phyloP scores from a whole-genome alignment of 2,329 filamentous ascomycete species.

The Colletotrichum tabaci region DNA sequence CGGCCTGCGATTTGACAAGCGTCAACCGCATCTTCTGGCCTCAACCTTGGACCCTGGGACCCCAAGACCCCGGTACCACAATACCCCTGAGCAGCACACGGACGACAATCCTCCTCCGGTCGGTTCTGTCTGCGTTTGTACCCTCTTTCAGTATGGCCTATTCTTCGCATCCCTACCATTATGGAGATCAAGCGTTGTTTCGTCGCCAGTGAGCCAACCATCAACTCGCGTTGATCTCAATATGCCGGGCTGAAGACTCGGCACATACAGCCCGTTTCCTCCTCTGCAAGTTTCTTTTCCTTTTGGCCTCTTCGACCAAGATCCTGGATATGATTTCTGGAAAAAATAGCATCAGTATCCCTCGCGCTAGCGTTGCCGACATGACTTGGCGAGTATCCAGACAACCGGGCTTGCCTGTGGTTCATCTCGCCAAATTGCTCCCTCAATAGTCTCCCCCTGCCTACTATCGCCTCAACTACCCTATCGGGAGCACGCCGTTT shows the following conservation, averaged over 20 bases:
- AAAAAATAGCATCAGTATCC: constrained; percentile 1
- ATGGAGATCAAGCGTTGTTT: constrained; percentile 14
- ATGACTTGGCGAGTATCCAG: constrained; percentile 16
- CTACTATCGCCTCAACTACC: constrained; percentile 37
- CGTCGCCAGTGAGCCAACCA: constrained; percentile 1
- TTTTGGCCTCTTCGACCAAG: not conserved
- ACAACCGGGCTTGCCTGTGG: constrained; percentile 25
- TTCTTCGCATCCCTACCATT: constrained; percentile 6
- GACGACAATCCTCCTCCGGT: not conserved
- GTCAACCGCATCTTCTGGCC: constrained; percentile 7
- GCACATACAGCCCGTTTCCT: constrained; percentile 7
- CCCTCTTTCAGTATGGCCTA: not conserved
- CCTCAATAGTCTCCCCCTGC: constrained; percentile 33
- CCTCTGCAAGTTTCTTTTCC: not conserved
- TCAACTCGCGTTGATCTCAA: constrained; percentile 9
- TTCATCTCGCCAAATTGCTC: constrained; percentile 40
- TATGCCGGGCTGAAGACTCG: constrained; percentile 3
- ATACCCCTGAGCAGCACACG: constrained; percentile 15
- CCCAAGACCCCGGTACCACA: not conserved
- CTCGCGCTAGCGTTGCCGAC: constrained; percentile 6
- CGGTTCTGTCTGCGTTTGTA: not conserved
- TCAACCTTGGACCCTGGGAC: not conserved
- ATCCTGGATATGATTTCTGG: constrained; percentile 2
- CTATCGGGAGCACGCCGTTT: constrained; percentile 23
- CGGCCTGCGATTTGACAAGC: constrained; percentile 1